phyloP scores from a whole-genome alignment of 805 yeast species.

The Spathaspora hagerdaliae region DNA sequence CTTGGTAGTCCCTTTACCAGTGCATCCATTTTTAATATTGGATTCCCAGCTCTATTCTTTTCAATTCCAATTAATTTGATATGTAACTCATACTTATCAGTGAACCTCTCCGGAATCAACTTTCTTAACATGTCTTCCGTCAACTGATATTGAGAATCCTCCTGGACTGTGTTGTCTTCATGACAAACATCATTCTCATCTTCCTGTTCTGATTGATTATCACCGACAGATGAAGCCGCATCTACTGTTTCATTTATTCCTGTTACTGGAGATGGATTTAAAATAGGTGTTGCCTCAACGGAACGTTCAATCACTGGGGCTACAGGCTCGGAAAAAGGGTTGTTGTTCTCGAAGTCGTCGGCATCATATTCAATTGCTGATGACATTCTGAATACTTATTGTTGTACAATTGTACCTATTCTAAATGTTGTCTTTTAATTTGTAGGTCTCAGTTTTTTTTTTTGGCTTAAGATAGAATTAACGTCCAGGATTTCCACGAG shows the following conservation, averaged over 20 bases:
- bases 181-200: slow-evolving; percentile 3
- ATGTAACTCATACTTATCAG: slow-evolving; percentile 38
- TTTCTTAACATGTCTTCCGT: slow-evolving; percentile 40
- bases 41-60: slow-evolving; percentile 69
- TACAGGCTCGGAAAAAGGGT: slow-evolving; percentile 35
- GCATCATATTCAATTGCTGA: slow-evolving; percentile 17
- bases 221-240: slow-evolving; percentile 13
- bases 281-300: too few relatives aligned
- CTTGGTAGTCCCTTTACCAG: slow-evolving; percentile 56
- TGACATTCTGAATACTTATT: neutral
- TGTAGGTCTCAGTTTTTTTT: too few relatives aligned
- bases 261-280: neutral
- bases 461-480: too few relatives aligned
- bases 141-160: slow-evolving; percentile 10
- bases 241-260: neutral
- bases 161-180: neutral
- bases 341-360: slow-evolving; percentile 41
- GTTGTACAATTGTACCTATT: too few relatives aligned
- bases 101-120: slow-evolving; percentile 49
- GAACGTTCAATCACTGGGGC: neutral
- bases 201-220: slow-evolving; percentile 4
- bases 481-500: too few relatives aligned
- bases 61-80: slow-evolving; percentile 69
- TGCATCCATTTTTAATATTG: slow-evolving; percentile 68
- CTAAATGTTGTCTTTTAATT: too few relatives aligned